These are phyloP conservation scores for Arachnomyces sp. DNA, from an alignment of 2,329 filamentous ascomycete genomes.

Conservation along the genomic window DNA sequence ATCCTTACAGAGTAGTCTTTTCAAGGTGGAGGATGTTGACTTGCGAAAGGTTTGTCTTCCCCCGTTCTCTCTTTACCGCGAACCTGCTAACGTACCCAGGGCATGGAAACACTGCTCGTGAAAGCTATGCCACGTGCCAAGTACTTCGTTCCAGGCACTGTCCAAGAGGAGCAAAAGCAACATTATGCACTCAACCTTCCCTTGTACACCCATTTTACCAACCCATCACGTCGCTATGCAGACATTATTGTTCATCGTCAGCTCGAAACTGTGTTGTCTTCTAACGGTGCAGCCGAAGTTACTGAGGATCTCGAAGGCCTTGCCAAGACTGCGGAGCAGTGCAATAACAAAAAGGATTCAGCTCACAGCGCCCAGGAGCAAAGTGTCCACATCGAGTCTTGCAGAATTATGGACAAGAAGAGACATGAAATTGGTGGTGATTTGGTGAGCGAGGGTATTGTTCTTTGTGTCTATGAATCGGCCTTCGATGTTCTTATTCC, in stretches of 20 bases:
- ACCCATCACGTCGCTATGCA: constrained; percentile 86
- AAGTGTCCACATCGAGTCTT: constrained; percentile 96
- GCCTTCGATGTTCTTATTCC: constrained; percentile 97
- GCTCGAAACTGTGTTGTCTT: constrained; percentile 78
- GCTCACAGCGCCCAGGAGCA: constrained; percentile 96
- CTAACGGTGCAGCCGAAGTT: constrained; percentile 74
- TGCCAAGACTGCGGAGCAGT: constrained; percentile 86
- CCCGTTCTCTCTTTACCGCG: not conserved
- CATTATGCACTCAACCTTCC: constrained; percentile 92
- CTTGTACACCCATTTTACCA: constrained; percentile 95
- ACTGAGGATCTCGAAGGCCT: constrained; percentile 80
- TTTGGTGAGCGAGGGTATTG: constrained; percentile 89
- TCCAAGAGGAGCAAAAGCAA: constrained; percentile 60
- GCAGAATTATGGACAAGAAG: constrained; percentile 89
- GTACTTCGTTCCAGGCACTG: constrained; percentile 81
- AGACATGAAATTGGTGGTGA: constrained; percentile 81
- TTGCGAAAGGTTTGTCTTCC: constrained; percentile 61
- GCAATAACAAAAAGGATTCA: constrained; percentile 98
- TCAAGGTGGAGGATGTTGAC: constrained; percentile 81
- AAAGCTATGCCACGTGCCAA: constrained; percentile 96
- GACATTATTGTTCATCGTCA: constrained; percentile 95
- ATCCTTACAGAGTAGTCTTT: constrained; percentile 85
- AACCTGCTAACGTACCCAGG: constrained; percentile 34
- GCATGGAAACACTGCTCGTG: constrained; percentile 91
- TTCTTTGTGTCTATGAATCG: constrained; percentile 95